These are phyloP conservation scores for Penicillium tannophilum DNA, from an alignment of 495 filamentous ascomycete species.

Conservation along the genomic window DNA sequence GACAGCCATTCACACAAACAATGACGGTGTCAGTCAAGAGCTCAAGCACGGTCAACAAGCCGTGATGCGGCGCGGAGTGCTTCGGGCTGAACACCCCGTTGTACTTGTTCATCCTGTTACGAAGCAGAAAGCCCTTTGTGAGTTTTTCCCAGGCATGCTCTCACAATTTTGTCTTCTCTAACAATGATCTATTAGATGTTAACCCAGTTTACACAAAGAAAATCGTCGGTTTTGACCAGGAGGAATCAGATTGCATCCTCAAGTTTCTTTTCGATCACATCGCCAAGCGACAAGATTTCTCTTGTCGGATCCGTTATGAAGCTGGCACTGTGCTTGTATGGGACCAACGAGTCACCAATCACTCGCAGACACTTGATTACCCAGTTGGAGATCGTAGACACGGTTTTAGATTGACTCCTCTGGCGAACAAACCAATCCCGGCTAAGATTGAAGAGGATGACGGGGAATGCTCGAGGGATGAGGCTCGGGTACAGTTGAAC, in stretches of 20 bases:
- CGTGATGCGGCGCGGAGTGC: slow-evolving; percentile 1
- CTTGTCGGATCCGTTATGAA: slow-evolving; percentile 6
- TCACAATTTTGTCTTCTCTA: not conserved
- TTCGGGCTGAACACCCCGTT: slow-evolving; percentile 3
- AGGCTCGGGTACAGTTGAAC: slow-evolving; percentile 7
- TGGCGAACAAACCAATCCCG: slow-evolving; percentile 8
- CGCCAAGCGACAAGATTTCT: slow-evolving; percentile 8
- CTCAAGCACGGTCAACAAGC: slow-evolving; percentile 4
- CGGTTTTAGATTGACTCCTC: slow-evolving; percentile 6
- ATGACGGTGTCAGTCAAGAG: slow-evolving; percentile 1
- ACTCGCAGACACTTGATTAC: slow-evolving; percentile 10
- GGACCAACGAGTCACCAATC: slow-evolving; percentile 9
- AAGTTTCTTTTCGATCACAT: slow-evolving; percentile 9
- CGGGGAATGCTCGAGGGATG: slow-evolving; percentile 4
- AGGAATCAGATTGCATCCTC: slow-evolving; percentile 5
- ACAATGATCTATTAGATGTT: not conserved
- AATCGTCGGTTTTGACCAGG: slow-evolving; percentile 9
- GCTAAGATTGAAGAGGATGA: slow-evolving; percentile 7
- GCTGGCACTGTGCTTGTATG: slow-evolving; percentile 6
- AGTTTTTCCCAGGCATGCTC: not conserved
- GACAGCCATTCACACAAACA: slow-evolving; percentile 4
- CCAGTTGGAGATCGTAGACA: slow-evolving; percentile 9
- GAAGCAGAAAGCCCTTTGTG: slow-evolving; percentile 7
- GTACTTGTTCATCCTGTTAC: slow-evolving; percentile 8
- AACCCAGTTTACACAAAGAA: slow-evolving; percentile 6